Conservation (phyloP, 2,329 filamentous ascomycete genomes). For the Trichoderma asperellum region DNA sequence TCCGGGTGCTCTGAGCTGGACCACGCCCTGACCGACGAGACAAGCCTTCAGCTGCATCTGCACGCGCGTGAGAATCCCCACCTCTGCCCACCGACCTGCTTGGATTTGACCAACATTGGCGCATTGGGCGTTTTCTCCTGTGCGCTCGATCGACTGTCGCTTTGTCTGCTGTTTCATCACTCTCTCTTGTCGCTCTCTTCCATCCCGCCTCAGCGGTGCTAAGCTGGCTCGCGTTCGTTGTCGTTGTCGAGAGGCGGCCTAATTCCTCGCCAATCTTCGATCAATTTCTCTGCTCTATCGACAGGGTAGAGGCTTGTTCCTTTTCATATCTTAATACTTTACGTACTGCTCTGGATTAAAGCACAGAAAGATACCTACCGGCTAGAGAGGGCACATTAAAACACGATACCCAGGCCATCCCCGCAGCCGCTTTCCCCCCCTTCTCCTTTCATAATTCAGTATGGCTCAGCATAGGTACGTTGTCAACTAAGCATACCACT, state of each 20-base stretch:
- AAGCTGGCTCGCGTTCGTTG: not conserved
- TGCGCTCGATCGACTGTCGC: slow-evolving; percentile 8
- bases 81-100: slow-evolving; percentile 1
- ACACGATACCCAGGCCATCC: slow-evolving; percentile 27
- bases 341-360: slow-evolving; percentile 20
- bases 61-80: slow-evolving; percentile 23
- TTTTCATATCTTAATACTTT: slow-evolving; percentile 4
- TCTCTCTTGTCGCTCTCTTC: slow-evolving; percentile 28
- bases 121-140: slow-evolving; percentile 11
- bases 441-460: slow-evolving; percentile 31
- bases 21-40: slow-evolving; percentile 3
- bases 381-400: slow-evolving; percentile 13
- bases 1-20: slow-evolving; percentile 15
- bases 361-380: not conserved
- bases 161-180: slow-evolving; percentile 32
- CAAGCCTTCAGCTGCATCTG: slow-evolving; percentile 26
- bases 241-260: not conserved
- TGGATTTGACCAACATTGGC: slow-evolving; percentile 10
- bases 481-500: slow-evolving; percentile 13
- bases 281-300: not conserved
- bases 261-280: slow-evolving; percentile 16
- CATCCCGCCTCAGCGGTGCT: not conserved
- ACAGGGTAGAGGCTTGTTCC: slow-evolving; percentile 2
- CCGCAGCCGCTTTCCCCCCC: not conserved
- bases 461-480: slow-evolving; percentile 44